These are phyloP conservation scores for Epichloe aotearoae DNA, from an alignment of 2,329 filamentous ascomycete genomes.

Conservation along the genomic window DNA sequence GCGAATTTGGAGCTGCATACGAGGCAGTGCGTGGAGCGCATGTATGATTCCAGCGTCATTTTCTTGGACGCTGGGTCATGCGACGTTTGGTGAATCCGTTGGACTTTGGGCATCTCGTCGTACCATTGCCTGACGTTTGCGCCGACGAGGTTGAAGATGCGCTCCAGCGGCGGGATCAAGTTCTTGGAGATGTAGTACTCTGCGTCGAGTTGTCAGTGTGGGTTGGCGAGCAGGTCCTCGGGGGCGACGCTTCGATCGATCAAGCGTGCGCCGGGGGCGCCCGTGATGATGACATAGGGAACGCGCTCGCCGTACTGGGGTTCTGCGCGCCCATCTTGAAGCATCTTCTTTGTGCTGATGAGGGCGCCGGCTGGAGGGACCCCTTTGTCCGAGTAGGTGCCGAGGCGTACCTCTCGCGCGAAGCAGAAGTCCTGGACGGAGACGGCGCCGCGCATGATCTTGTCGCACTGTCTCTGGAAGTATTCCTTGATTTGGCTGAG, in stretches of 20 bases:
- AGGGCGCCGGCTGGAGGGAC: conserved; percentile 75
- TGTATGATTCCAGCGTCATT: conserved; percentile 86
- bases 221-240: conserved; percentile 64
- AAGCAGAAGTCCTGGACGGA: conserved; percentile 96
- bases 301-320: conserved; percentile 92
- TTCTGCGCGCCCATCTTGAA: conserved; percentile 72
- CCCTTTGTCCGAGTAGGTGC: conserved; percentile 67
- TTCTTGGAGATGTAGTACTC: conserved; percentile 98
- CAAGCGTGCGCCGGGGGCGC: conserved; percentile 71
- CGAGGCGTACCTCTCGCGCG: conserved; percentile 79
- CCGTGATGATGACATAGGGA: conserved; percentile 85
- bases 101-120: conserved; percentile 89
- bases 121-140: conserved; percentile 88
- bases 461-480: conserved; percentile 79
- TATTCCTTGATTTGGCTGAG: conserved; percentile 79
- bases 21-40: conserved; percentile 67
- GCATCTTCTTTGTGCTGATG: conserved; percentile 76
- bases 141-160: conserved; percentile 92
- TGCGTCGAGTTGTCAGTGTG: conserved; percentile 70
- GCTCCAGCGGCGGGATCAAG: conserved; percentile 82
- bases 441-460: conserved; percentile 81
- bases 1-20: conserved; percentile 42
- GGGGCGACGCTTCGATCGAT: conserved; percentile 85
- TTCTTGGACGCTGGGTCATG: conserved; percentile 27
- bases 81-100: conserved; percentile 42